Evolutionary conservation across 352 stramenopile species (phyloP), one percentile per base, ranked within the genome.

Genomic region (Phytopythium delawarense): DNA sequence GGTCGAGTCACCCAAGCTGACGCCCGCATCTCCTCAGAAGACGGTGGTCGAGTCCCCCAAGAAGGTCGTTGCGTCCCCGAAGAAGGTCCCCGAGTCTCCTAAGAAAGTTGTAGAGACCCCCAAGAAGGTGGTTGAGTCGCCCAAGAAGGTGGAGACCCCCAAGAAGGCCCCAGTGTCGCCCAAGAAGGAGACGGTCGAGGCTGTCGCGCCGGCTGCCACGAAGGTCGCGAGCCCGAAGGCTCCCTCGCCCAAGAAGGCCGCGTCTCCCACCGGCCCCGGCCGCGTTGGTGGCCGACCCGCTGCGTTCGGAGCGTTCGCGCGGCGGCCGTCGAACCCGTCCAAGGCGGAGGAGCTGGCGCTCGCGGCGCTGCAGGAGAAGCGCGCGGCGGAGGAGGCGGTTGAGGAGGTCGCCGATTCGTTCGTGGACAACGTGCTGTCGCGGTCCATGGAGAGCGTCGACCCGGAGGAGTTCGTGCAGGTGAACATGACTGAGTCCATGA

Each of bases 391-490:
- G 6, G 61, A 83, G 56, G 70, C 67, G 7, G 57, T 69, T 8
- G 56, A 65, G 20, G 77, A 87, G 55, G 70, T 72, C 51, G 77
- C 71, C 18, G 69, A 50, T 56, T 65, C 53, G 21, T 81, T 88
- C 61, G 64, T 84, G 3, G 69, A 74, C 13, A 68, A 83, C 7
- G 56, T 82, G 9, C 62, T 91, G 39, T 64, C 74, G 25, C 67
- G 79, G 48, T 83, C 79, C 16, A 62, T 87, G 51, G 70, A 70
- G 53, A 87, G 32, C 59, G 60, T 75, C 48, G 76, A 87, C 40
- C 78, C 79, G 44, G 81, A 91, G 13, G 79, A 87, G 53, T 91
- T 86, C 56, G 79, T 91, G 21, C 71, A 87, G 30, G 79, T 91
- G 49, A 79, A 91, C 7, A 65, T 91, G 49, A 88, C 81, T 8